Evolutionary conservation across 257 asterid species (phyloP).

Genomic region (Solanum ossicruentum): DNA sequence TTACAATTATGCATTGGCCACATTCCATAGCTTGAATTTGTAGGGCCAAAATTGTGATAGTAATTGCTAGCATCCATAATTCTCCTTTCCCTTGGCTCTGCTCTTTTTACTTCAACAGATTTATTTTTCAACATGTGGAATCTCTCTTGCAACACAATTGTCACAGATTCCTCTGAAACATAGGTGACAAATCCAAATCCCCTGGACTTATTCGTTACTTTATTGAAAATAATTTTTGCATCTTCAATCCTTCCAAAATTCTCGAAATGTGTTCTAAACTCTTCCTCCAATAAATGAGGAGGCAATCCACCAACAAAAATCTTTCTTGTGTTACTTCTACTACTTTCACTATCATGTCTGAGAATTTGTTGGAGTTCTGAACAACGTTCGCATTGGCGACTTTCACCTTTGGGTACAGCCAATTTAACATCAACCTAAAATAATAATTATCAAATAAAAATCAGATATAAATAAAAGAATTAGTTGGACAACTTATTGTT

Average conservation of each 20-base stretch:
- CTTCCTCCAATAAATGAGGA: not conserved
- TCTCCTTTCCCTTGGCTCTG: not conserved
- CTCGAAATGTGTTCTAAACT: not conserved
- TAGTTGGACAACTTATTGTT: too few relatives aligned
- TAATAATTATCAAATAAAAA: not conserved
- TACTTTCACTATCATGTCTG: not conserved
- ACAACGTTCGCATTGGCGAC: not conserved
- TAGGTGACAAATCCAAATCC: not conserved
- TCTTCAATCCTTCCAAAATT: not conserved
- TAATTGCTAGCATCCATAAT: not conserved
- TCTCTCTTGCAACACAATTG: not conserved
- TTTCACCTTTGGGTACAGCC: not conserved
- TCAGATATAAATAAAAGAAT: not conserved
- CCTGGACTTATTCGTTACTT: not conserved
- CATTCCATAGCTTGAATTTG: not conserved
- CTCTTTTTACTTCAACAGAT: conserved; percentile 9
- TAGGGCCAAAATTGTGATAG: not conserved
- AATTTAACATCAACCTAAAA: conserved; percentile 11
- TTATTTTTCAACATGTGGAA: not conserved
- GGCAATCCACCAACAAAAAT: conserved; percentile 19
- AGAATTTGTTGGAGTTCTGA: not conserved
- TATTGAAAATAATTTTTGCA: not conserved
- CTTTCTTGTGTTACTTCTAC: not conserved
- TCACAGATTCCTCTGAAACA: conserved; percentile 2
- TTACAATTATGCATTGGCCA: not conserved